Conservation (phyloP, 2,329 filamentous ascomycete genomes). For the Pseudonectria foliicola region DNA sequence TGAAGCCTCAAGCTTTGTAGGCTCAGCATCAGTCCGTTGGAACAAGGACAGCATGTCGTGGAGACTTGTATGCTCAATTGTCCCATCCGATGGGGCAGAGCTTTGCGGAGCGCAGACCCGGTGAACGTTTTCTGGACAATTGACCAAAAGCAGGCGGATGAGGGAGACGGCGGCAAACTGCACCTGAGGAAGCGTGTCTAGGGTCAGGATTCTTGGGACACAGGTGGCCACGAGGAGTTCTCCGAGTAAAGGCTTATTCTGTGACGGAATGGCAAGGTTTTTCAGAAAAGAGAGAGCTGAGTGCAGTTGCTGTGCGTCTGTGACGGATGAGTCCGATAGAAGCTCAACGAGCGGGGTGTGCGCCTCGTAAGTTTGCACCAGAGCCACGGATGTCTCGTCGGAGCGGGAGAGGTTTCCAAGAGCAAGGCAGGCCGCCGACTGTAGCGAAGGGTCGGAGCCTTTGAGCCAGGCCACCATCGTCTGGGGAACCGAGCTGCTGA, state of each 20-base stretch:
- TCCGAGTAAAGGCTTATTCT: constrained; percentile 47
- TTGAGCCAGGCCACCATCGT: constrained; percentile 43
- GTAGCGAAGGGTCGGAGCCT: constrained; percentile 35
- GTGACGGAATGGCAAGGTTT: constrained; percentile 52
- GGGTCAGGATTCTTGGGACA: constrained; percentile 47
- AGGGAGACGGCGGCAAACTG: constrained; percentile 55
- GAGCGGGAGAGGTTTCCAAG: constrained; percentile 56
- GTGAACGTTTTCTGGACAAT: constrained; percentile 44
- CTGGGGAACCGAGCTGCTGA: constrained; percentile 34
- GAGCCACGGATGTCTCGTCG: constrained; percentile 43
- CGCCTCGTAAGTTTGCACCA: constrained; percentile 37
- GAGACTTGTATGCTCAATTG: constrained; percentile 26
- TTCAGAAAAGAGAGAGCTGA: constrained; percentile 54
- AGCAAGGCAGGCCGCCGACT: constrained; percentile 51
- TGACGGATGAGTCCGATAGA: constrained; percentile 33
- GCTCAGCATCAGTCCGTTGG: constrained; percentile 34
- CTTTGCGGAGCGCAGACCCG: constrained; percentile 38
- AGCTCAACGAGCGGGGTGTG: constrained; percentile 39
- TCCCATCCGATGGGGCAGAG: constrained; percentile 21
- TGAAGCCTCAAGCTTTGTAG: constrained; percentile 53
- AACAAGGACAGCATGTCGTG: constrained; percentile 33
- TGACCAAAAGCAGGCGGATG: constrained; percentile 47
- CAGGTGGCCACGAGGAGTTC: constrained; percentile 37
- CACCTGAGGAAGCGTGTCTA: constrained; percentile 46
- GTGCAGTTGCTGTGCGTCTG: constrained; percentile 47